Evolutionary conservation across 768 basidiomycete species (phyloP).

Genomic region (Megacollybia marginata): DNA sequence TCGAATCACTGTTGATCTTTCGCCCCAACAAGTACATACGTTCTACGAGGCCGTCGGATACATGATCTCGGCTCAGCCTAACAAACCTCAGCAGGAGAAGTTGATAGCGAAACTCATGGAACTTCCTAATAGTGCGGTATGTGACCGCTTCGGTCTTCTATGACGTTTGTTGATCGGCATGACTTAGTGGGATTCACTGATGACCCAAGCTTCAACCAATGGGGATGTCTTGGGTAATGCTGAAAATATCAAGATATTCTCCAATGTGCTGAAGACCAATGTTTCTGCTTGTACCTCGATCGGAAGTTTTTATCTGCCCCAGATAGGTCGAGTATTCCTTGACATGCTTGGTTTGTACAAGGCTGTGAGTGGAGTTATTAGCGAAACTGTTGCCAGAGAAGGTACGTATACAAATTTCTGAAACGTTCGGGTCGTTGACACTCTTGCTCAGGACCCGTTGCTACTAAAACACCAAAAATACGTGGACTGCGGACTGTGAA

Average conservation of each 20-base stretch:
- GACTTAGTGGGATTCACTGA: conserved; percentile 88
- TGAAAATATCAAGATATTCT: conserved; percentile 95
- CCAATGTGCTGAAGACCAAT: conserved; percentile 97
- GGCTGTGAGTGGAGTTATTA: conserved; percentile 94
- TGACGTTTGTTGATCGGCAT: neutral
- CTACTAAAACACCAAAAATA: conserved; percentile 95
- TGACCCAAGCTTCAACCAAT: conserved; percentile 89
- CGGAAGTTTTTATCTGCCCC: conserved; percentile 95
- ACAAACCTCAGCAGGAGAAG: conserved; percentile 94
- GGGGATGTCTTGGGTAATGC: conserved; percentile 86
- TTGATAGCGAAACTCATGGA: conserved; percentile 95
- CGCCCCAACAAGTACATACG: conserved; percentile 94
- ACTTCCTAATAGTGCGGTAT: conserved; percentile 89
- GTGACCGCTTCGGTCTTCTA: conserved; percentile 17
- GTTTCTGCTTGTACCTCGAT: conserved; percentile 97
- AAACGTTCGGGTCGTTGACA: conserved; percentile 4
- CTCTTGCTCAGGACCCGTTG: conserved; percentile 59
- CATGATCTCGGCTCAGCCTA: conserved; percentile 99
- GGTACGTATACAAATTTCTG: conserved; percentile 33
- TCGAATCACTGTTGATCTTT: conserved; percentile 89
- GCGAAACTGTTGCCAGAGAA: conserved; percentile 82
- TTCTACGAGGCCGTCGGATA: conserved; percentile 99
- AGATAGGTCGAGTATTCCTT: conserved; percentile 90
- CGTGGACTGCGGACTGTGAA: conserved; percentile 93
- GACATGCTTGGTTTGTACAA: conserved; percentile 99